Evolutionary conservation across 2,329 filamentous ascomycete species (phyloP).

Genomic region (Fusarium sp.): DNA sequence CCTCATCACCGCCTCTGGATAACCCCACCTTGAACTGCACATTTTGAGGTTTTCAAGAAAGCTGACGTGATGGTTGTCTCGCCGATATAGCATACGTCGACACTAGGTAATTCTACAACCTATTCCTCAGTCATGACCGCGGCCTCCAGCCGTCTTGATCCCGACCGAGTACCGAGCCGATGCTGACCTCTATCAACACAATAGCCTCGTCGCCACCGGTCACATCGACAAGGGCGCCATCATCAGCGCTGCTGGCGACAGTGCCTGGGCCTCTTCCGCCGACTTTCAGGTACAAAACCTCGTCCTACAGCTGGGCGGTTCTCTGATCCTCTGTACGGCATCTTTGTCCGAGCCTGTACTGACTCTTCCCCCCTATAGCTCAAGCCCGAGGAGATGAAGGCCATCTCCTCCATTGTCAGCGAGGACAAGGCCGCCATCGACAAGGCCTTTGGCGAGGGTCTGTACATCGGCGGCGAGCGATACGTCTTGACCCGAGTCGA

Average conservation of each 20-base stretch:
- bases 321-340: conserved; percentile 6
- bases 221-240: conserved; percentile 87
- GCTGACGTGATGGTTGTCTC: conserved; percentile 25
- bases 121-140: conserved; percentile 1
- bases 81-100: conserved; percentile 58
- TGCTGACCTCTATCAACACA: conserved; percentile 37
- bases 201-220: conserved; percentile 79
- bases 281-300: conserved; percentile 72
- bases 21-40: conserved; percentile 41
- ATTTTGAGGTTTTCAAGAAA: conserved; percentile 11
- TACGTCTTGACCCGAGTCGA: conserved; percentile 80
- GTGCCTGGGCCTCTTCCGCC: conserved; percentile 74
- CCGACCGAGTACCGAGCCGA: conserved; percentile 23
- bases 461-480: conserved; percentile 78
- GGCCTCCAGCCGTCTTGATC: background rate
- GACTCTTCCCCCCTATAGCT: conserved; percentile 41
- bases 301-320: background rate
- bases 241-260: conserved; percentile 80
- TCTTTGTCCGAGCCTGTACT: conserved; percentile 11
- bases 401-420: conserved; percentile 61
- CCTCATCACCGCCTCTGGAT: conserved; percentile 39
- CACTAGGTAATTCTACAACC: conserved; percentile 53
- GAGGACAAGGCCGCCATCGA: conserved; percentile 60
- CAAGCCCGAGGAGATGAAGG: conserved; percentile 65
- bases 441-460: conserved; percentile 73